Percentiles rank a stretch among this genome's conserved stretches.
Evolutionary conservation across 169 alveolate species (phyloP).

Genomic region (Plasmodium chabaudi): DNA sequence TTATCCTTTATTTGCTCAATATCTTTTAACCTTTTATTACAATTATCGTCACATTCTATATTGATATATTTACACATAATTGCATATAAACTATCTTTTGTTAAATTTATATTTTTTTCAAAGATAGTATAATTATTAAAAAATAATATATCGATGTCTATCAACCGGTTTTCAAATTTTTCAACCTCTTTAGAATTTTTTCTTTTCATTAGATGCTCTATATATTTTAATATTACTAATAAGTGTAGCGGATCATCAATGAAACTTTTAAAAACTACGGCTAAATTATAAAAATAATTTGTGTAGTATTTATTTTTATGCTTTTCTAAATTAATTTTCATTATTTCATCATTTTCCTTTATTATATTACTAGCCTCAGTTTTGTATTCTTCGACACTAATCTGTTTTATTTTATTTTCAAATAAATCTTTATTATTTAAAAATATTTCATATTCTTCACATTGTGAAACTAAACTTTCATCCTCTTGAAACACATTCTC

Average conservation of each 20-base stretch:
- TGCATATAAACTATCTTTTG: conserved; percentile 11
- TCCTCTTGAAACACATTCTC: conserved; percentile 8
- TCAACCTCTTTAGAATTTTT: conserved; percentile 12
- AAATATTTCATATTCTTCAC: conserved; percentile 33
- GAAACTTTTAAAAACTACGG: conserved; percentile 36
- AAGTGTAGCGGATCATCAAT: conserved; percentile 47
- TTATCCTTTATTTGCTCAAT: conserved; percentile 14
- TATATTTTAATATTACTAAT: conserved; percentile 54
- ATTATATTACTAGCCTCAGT: conserved; percentile 20
- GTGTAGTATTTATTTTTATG: conserved; percentile 50
- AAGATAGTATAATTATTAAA: conserved; percentile 54
- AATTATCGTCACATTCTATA: not conserved
- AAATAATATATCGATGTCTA: conserved; percentile 68
- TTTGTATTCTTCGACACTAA: conserved; percentile 17
- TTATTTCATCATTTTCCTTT: conserved; percentile 40
- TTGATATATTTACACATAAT: conserved; percentile 23
- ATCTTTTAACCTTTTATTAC: not conserved
- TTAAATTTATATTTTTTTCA: conserved; percentile 10
- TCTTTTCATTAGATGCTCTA: conserved; percentile 57
- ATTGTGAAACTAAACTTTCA: conserved; percentile 23
- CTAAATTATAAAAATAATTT: conserved; percentile 45
- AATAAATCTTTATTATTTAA: conserved; percentile 33
- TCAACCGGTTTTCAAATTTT: conserved; percentile 52
- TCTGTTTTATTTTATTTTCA: conserved; percentile 25
- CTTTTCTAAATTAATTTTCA: conserved; percentile 41